Evolutionary conservation across 2,329 filamentous ascomycete species (phyloP).

Genomic region (Myriangium duriaei): DNA sequence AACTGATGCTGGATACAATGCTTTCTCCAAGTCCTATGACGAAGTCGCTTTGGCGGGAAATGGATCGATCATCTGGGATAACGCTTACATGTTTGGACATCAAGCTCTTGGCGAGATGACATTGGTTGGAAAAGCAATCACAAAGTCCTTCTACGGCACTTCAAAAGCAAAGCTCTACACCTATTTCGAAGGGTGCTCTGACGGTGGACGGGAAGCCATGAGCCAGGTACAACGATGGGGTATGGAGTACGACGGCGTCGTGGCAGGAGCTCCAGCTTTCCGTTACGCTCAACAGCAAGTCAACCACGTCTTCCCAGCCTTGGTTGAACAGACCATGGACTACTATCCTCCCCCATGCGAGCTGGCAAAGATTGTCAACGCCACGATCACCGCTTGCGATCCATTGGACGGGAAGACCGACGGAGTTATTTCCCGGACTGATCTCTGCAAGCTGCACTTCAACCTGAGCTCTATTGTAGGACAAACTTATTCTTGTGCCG

Average conservation of each 20-base stretch:
- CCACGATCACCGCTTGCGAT: constrained; percentile 44
- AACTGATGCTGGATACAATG: constrained; percentile 40
- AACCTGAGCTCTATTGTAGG: constrained; percentile 37
- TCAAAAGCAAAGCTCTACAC: constrained; percentile 28
- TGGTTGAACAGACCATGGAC: constrained; percentile 27
- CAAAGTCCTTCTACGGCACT: constrained; percentile 28
- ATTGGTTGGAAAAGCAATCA: constrained; percentile 33
- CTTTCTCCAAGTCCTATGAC: constrained; percentile 31
- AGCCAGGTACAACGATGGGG: constrained; percentile 41
- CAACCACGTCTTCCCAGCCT: constrained; percentile 29
- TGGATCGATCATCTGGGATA: constrained; percentile 40
- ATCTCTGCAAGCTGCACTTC: constrained; percentile 36
- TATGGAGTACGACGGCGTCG: constrained; percentile 35
- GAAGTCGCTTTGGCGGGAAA: constrained; percentile 24
- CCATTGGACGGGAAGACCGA: constrained; percentile 42
- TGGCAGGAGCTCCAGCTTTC: constrained; percentile 37
- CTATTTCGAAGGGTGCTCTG: constrained; percentile 44
- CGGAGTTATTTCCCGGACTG: constrained; percentile 39
- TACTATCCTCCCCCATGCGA: constrained; percentile 36
- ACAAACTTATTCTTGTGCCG: constrained; percentile 32
- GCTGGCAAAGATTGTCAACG: constrained; percentile 40
- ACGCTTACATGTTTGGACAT: constrained; percentile 40
- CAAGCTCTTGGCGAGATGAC: constrained; percentile 41
- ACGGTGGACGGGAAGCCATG: constrained; percentile 39
- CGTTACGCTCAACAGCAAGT: constrained; percentile 35